Base-by-base conservation (phyloP, 352 stramenopile genomes). In the Blastocystis sp. region DNA sequence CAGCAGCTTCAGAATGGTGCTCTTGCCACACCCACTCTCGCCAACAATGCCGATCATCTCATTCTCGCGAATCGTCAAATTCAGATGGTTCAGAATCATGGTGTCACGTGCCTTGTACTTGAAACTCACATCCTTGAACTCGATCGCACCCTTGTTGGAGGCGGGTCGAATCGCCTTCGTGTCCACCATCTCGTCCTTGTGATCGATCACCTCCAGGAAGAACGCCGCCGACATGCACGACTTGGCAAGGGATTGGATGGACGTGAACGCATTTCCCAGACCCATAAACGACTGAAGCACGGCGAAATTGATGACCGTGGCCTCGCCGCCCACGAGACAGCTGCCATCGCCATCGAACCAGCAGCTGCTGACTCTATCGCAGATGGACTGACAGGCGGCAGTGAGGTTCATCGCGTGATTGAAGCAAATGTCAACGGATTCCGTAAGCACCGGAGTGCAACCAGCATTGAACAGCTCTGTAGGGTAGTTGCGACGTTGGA, bases 251-350 rank as follows among this genome's bases (percentile, higher is more conserved):
- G 92, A 92, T 76, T 94, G 90, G 0, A 91, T 84, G 40, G 91
- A 93, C 0, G 92, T 92, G 34, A 90, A 92, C 28, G 92, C 91
- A 45, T 93, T 92, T 1, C 93, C 93, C 10, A 94, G 89, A 5
- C 91, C 91, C 90, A 94, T 93, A 14, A 92, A 92, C 3, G 91
- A 91, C 89, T 93, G 92, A 48, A 94, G 92, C 2, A 94, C 76
- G 4, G 90, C 60, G 82, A 93, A 94, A 61, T 94, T 94, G 43
- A 95, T 90, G 0, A 91, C 94, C 9, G 94, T 62, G 14, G 94
- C 92, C 67, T 91, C 89, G 17, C 92, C 70, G 91, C 34, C 92
- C 91, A 78, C 93, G 84, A 87, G 93, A 94, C 77, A 92, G 93
- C 1, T 76, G 3, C 59, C 52, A 17, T 21, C 17, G 19, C 40